These are phyloP conservation scores for Eremomyces bilateralis DNA, from an alignment of 495 filamentous ascomycete species.

Conservation along the genomic window DNA sequence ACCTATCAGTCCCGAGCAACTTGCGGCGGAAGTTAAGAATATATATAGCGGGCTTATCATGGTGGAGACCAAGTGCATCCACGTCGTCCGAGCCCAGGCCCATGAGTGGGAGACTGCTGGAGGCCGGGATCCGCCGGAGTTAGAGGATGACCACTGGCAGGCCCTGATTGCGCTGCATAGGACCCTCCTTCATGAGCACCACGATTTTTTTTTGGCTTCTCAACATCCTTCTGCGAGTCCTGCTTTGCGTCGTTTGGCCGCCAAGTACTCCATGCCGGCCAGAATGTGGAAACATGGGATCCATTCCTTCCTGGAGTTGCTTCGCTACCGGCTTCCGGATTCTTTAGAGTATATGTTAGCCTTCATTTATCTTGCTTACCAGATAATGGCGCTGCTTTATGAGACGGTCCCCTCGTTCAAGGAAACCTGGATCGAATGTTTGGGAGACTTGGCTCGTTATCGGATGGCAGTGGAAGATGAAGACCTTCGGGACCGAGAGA, in stretches of 20 bases:
- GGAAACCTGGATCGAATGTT: constrained; percentile 79
- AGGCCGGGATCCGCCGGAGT: constrained; percentile 13
- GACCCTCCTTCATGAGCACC: constrained; percentile 20
- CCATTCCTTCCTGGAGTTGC: constrained; percentile 51
- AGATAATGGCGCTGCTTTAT: constrained; percentile 55
- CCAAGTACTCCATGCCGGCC: constrained; percentile 60
- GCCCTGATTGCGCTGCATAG: constrained; percentile 49
- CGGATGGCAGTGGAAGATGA: constrained; percentile 63
- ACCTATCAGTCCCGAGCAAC: constrained; percentile 12
- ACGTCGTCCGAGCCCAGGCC: constrained; percentile 34
- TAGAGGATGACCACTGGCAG: constrained; percentile 48
- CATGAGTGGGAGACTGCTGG: constrained; percentile 6
- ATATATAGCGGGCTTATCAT: constrained; percentile 61
- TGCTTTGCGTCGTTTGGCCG: constrained; percentile 33
- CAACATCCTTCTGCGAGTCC: constrained; percentile 49
- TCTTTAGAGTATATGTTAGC: constrained; percentile 60
- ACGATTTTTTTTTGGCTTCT: constrained; percentile 55
- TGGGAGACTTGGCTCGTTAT: constrained; percentile 56
- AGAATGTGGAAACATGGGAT: constrained; percentile 76
- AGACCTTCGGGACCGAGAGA: constrained; percentile 46
- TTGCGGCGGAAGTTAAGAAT: constrained; percentile 25
- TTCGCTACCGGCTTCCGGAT: constrained; percentile 44
- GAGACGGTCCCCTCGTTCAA: constrained; percentile 57
- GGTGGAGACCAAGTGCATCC: constrained; percentile 62
- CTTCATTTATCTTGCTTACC: constrained; percentile 65